Evolutionary conservation across 768 basidiomycete genomes (phyloP), one percentile per base, ranked within the genome.

Genomic region (Naganishia friedmannii): DNA sequence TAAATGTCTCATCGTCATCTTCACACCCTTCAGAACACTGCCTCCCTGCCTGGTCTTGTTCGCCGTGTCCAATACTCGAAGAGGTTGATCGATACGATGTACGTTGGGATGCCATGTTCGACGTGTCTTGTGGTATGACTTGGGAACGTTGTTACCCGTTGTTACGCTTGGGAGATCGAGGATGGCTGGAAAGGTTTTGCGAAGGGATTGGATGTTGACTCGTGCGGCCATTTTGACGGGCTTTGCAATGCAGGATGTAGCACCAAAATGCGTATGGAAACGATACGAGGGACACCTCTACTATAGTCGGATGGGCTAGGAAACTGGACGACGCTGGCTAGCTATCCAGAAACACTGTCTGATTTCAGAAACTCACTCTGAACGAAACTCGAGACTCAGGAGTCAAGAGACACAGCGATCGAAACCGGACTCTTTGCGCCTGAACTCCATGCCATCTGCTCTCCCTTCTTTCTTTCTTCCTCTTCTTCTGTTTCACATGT

Each of bases 111-210:
- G 68, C 76, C 77, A 79, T 39, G 73, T 73, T 46, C 78, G 55
- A 34, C 77, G 73, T 12, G 78, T 79, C 66, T 79, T 79, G 69
- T 78, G 77, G 15, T 78, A 72, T n/a, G 78, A 79, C 72, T 79
- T 79, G 8, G 78, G 78, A 37, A 77, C 75, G 70, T 79, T 79
- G 74, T 79, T 79, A 32, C 78, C 78, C 13, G 75, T 72, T 55
- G 74, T 67, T 31, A 65, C 70, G 15, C 75, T 67, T 4, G 78
- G 74, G 53, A 79, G 74, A 21, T 73, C 74, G 45, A 79, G 74
- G 67, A 79, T 77, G 0, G 78, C 57, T 5, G 78, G 78, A 68
- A 77, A 75, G 19, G 78, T 77, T 34, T 63, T 67, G 26, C 74
- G 75, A 12, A 65, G 31, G 48, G 71, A 66, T 29, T 73, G 70